phyloP scores from a whole-genome alignment of 2,329 filamentous ascomycete species.

The Aureobasidium uvarum region DNA sequence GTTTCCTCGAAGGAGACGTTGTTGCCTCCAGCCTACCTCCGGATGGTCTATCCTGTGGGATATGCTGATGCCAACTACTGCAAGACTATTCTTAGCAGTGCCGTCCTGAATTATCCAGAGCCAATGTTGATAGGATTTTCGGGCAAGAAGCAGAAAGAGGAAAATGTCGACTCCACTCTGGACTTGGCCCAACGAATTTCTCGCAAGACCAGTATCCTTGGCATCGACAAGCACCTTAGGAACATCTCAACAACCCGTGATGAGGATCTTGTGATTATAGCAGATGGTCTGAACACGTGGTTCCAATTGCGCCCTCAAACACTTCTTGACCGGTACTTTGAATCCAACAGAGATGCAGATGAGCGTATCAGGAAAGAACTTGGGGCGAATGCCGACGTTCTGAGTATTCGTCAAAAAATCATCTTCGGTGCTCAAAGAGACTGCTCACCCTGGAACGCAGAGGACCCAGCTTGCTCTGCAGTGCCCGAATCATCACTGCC shows the following conservation, averaged over 20 bases:
- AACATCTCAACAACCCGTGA: slow-evolving; percentile 27
- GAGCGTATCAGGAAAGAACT: slow-evolving; percentile 46
- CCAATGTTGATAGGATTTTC: slow-evolving; percentile 34
- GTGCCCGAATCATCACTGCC: slow-evolving; percentile 54
- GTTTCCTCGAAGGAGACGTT: neutral
- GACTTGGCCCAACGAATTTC: slow-evolving; percentile 18
- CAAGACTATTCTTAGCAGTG: slow-evolving; percentile 33
- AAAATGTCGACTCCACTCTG: slow-evolving; percentile 6
- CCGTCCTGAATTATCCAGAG: slow-evolving; percentile 33
- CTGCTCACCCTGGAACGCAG: slow-evolving; percentile 47
- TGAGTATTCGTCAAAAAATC: slow-evolving; percentile 53
- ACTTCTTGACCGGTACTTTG: slow-evolving; percentile 58
- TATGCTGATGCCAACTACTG: slow-evolving; percentile 29
- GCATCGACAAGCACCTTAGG: slow-evolving; percentile 20
- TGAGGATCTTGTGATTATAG: slow-evolving; percentile 60
- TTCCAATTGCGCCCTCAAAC: slow-evolving; percentile 65
- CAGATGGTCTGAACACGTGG: slow-evolving; percentile 62
- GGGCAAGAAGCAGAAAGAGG: slow-evolving; percentile 1
- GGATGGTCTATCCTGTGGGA: slow-evolving; percentile 22
- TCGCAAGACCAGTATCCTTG: slow-evolving; percentile 15
- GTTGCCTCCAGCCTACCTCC: slow-evolving; percentile 24
- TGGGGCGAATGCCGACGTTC: slow-evolving; percentile 27
- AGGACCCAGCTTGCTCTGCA: slow-evolving; percentile 53
- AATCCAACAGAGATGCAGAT: slow-evolving; percentile 46
- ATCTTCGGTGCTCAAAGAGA: slow-evolving; percentile 57